A percentile compares a stretch with the other conserved stretches of the same genome.
Evolutionary conservation across 2,329 filamentous ascomycete species (phyloP).

Genomic region (Neurospora sp.): DNA sequence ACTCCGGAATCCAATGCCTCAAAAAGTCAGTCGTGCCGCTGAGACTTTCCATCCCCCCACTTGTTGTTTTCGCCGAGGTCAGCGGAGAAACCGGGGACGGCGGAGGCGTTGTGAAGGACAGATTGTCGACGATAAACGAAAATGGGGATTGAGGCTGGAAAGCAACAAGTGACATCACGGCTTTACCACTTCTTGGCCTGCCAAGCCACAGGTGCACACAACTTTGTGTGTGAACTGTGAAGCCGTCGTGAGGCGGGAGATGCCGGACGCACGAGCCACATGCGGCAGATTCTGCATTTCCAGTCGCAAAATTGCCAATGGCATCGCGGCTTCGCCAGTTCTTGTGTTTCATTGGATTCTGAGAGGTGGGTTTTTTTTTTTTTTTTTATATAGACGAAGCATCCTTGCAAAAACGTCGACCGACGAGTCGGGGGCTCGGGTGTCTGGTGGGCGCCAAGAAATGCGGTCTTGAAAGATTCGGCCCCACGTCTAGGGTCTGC

Average conservation of each 20-base stretch:
- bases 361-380: background rate
- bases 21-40: background rate
- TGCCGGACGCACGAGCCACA: background rate
- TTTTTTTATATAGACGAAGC: background rate
- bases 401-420: background rate
- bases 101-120: background rate
- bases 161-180: background rate
- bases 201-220: background rate
- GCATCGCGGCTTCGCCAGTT: background rate
- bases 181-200: background rate
- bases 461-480: background rate
- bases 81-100: background rate
- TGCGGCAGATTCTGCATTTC: background rate
- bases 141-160: background rate
- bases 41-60: background rate
- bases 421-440: background rate
- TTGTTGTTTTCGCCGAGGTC: background rate
- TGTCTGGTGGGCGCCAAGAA: background rate
- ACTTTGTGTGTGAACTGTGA: background rate
- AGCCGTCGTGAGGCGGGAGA: background rate
- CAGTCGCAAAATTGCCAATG: background rate
- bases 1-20: background rate
- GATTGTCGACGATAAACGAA: background rate
- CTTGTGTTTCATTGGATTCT: background rate
- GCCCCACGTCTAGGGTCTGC: background rate